Conservation (phyloP, 108 stramenopile species). For the Fistulifera pelliculosa region DNA sequence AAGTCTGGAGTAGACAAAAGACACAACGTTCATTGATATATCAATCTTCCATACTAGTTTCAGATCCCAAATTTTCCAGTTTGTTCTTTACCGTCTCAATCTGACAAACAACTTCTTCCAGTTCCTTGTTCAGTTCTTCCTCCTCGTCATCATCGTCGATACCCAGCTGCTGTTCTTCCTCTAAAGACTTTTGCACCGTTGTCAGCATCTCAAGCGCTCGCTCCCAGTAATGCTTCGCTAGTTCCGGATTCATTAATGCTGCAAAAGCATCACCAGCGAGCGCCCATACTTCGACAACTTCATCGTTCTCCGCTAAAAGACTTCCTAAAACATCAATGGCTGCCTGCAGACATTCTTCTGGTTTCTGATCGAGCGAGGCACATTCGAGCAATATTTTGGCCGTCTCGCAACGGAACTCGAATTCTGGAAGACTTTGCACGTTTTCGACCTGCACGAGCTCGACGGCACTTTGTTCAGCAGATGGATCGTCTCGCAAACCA, state of each 20-base stretch:
- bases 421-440: slow-evolving; percentile 49
- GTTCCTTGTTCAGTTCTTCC: slow-evolving; percentile 42
- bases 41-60: too few species aligned
- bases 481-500: slow-evolving; percentile 39
- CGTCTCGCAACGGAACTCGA: slow-evolving; percentile 79
- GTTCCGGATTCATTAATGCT: slow-evolving; percentile 30
- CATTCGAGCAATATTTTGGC: slow-evolving; percentile 79
- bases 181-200: slow-evolving; percentile 46
- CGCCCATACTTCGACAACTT: slow-evolving; percentile 82
- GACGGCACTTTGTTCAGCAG: slow-evolving; percentile 10
- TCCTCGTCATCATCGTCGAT: slow-evolving; percentile 33
- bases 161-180: slow-evolving; percentile 20
- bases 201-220: slow-evolving; percentile 61
- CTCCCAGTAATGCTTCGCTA: slow-evolving; percentile 57
- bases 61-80: slow-evolving; percentile 9
- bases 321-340: slow-evolving; percentile 77
- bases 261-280: slow-evolving; percentile 76
- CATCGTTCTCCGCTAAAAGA: slow-evolving; percentile 81
- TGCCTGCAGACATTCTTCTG: slow-evolving; percentile 42
- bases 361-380: slow-evolving; percentile 13
- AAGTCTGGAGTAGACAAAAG: too few species aligned
- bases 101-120: slow-evolving; percentile 41
- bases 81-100: slow-evolving; percentile 31
- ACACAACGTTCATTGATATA: too few species aligned
- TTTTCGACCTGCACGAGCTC: slow-evolving; percentile 45